Conservation (phyloP, 345 rosid species). For the Cardamine occulta region DNA sequence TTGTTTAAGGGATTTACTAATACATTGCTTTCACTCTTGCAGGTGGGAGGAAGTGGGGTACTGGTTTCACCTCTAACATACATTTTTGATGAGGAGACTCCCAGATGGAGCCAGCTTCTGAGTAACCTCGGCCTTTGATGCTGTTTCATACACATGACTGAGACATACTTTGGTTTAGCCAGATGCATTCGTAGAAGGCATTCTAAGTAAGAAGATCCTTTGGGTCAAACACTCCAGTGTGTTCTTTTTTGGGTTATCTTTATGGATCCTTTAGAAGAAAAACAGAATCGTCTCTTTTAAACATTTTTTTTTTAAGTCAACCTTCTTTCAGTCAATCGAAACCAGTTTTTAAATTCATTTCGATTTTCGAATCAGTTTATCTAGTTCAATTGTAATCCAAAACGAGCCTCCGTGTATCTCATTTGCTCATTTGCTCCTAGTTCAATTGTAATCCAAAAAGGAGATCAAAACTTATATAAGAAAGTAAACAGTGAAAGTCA, state of each 20-base stretch:
- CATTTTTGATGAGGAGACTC: constrained; percentile 91
- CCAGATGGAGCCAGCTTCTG: constrained; percentile 83
- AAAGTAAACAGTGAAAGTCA: background rate
- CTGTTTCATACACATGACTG: constrained; percentile 7
- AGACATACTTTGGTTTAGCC: constrained; percentile 15
- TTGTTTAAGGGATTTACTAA: background rate
- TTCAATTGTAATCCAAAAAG: background rate
- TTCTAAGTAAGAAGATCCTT: background rate
- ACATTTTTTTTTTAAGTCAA: no score
- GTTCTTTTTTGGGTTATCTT: background rate
- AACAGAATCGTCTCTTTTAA: background rate
- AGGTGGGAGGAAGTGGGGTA: constrained; percentile 94
- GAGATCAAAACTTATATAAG: constrained; percentile 14
- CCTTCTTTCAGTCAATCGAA: background rate
- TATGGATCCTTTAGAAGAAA: background rate
- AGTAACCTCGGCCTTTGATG: constrained; percentile 57
- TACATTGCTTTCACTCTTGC: constrained; percentile 33
- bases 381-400: background rate
- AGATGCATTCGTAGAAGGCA: background rate
- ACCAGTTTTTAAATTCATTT: no score
- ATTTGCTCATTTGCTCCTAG: no score
- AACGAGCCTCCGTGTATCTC: background rate
- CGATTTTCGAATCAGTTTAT: background rate
- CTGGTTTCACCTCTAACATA: constrained; percentile 87
- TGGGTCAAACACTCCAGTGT: background rate